These are phyloP conservation scores for Myrica gale DNA, from an alignment of 306 rosid species.

Conservation along the genomic window DNA sequence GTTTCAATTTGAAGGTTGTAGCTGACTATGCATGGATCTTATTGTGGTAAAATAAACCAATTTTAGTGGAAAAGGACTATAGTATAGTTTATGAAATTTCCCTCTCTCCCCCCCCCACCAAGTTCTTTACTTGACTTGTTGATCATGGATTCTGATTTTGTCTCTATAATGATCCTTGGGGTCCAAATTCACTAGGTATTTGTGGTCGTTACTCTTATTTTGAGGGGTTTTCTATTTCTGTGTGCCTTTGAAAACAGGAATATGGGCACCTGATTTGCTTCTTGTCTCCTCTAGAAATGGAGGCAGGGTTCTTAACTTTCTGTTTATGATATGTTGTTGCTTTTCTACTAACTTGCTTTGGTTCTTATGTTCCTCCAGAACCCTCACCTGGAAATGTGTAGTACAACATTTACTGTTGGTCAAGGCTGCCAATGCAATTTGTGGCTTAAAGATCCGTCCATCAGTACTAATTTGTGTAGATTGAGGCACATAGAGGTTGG, in stretches of 20 bases:
- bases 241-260: background rate
- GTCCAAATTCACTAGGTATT: background rate
- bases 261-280: background rate
- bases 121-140: background rate
- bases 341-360: conserved; percentile 37
- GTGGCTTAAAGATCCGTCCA: conserved; percentile 63
- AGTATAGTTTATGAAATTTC: background rate
- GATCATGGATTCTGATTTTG: background rate
- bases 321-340: conserved; percentile 17
- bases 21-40: background rate
- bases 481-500: conserved; percentile 78
- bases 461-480: conserved; percentile 66
- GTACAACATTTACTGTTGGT: conserved; percentile 67
- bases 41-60: background rate
- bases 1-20: background rate
- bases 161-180: background rate
- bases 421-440: conserved; percentile 79
- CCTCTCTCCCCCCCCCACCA: background rate
- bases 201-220: background rate
- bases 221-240: background rate
- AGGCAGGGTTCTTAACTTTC: conserved; percentile 14
- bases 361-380: conserved; percentile 56
- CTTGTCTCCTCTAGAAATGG: background rate
- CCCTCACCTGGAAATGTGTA: conserved; percentile 58
- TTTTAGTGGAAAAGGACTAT: background rate